These are phyloP conservation scores for Cymodocea nodosa DNA, from an alignment of 116 monocot genomes.

Conservation along the genomic window DNA sequence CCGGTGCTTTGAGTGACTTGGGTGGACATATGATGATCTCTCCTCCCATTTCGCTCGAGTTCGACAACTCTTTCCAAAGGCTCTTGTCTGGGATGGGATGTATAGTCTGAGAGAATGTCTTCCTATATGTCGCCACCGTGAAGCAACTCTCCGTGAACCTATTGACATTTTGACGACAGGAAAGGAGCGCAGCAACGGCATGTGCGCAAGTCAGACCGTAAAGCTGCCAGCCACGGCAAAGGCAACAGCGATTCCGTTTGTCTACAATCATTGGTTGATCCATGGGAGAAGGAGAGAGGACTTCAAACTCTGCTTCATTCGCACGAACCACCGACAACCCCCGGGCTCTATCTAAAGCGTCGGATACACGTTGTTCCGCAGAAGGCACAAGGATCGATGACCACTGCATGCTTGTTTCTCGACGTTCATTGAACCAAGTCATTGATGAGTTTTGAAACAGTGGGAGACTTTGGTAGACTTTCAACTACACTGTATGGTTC, in stretches of 20 bases:
- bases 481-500: too few relatives aligned
- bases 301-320: conserved; percentile 92
- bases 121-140: conserved; percentile 83
- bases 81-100: conserved; percentile 94
- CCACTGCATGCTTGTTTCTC: conserved; percentile 93
- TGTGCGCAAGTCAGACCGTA: conserved; percentile 92
- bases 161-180: conserved; percentile 85
- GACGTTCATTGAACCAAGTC: conserved; percentile 97
- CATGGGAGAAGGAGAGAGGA: conserved; percentile 32
- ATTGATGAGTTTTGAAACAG: too few relatives aligned
- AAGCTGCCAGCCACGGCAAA: conserved; percentile 92
- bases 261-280: conserved; percentile 92
- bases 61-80: conserved; percentile 60
- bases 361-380: conserved; percentile 65
- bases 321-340: conserved; percentile 60
- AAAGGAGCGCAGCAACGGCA: conserved; percentile 74
- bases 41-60: conserved; percentile 13
- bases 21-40: conserved; percentile 64
- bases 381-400: conserved; percentile 59
- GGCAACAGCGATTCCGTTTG: conserved; percentile 78
- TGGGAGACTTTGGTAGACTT: too few relatives aligned
- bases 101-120: conserved; percentile 87
- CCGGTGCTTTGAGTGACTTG: conserved; percentile 71
- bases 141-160: conserved; percentile 91
- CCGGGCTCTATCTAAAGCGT: conserved; percentile 57